phyloP scores from a whole-genome alignment of 257 asterid genomes.

The Oldenlandia corymbosa region DNA sequence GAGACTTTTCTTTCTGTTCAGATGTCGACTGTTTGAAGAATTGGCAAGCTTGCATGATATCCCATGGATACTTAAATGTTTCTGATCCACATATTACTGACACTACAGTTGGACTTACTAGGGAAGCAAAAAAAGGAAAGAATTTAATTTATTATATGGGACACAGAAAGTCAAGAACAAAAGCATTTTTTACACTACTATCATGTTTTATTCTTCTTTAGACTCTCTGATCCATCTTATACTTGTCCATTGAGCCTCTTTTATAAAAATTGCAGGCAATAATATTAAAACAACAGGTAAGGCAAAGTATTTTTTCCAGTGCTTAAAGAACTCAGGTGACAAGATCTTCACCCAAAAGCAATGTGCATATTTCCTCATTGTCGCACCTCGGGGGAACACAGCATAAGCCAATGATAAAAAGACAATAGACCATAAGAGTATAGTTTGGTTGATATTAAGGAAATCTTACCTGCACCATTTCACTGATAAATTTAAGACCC shows the following conservation, averaged over 20 bases:
- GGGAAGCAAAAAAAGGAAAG: no score
- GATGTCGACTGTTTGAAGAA: background rate
- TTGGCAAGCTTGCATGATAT: slow-evolving; percentile 1
- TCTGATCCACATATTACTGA: background rate
- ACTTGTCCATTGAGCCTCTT: background rate
- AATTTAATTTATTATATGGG: no score
- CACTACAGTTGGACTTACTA: no score
- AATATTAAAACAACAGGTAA: background rate
- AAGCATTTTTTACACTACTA: no score
- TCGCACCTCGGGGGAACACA: background rate
- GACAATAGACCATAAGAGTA: background rate
- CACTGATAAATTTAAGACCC: slow-evolving; percentile 81
- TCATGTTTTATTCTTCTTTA: no score
- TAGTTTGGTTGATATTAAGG: background rate
- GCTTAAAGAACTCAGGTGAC: background rate
- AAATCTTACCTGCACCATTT: slow-evolving; percentile 81
- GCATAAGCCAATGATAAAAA: background rate
- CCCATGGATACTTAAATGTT: background rate
- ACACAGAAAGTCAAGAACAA: no score
- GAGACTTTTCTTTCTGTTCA: background rate
- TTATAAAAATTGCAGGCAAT: background rate
- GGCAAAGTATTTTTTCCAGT: background rate
- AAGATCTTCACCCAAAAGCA: background rate
- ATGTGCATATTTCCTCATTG: background rate
- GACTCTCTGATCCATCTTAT: background rate